phyloP scores from a whole-genome alignment of 192 early-diverging fungal genomes.

The Gonapodya prolifera region DNA sequence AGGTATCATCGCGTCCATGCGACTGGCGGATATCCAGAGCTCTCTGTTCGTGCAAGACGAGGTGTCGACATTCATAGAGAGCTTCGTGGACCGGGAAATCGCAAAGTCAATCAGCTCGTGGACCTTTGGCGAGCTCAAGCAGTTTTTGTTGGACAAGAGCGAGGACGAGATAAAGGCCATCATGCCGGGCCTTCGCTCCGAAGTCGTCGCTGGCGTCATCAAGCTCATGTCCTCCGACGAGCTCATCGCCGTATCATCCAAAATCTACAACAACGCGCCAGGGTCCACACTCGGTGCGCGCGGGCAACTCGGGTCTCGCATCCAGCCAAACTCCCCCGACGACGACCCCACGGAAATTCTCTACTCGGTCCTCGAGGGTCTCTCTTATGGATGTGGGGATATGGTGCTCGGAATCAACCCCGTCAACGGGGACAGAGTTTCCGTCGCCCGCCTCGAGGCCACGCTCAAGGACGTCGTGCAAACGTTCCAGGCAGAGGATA shows the following conservation, averaged over 20 bases:
- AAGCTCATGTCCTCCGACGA: conserved; percentile 3
- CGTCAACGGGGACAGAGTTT: background rate
- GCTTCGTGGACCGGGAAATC: too few relatives aligned
- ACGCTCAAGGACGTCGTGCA: background rate
- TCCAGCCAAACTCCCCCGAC: background rate
- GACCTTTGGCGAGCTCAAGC: too few relatives aligned
- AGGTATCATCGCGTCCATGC: too few relatives aligned
- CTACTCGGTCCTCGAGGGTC: background rate
- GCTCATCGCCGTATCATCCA: background rate
- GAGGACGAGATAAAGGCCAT: background rate
- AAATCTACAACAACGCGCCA: background rate
- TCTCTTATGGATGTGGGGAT: conserved; percentile 1
- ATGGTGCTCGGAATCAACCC: background rate
- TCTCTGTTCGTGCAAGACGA: too few relatives aligned
- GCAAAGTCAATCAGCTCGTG: too few relatives aligned
- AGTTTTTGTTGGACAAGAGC: too few relatives aligned
- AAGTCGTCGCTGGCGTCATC: background rate
- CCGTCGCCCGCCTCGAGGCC: background rate
- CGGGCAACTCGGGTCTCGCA: background rate
- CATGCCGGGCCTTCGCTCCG: background rate
- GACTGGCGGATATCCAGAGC: too few relatives aligned
- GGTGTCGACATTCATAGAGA: too few relatives aligned
- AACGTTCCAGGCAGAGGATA: background rate
- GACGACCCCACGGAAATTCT: background rate
- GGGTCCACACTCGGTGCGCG: background rate